phyloP scores from a whole-genome alignment of 345 rosid species.

The Kernera saxatilis region DNA sequence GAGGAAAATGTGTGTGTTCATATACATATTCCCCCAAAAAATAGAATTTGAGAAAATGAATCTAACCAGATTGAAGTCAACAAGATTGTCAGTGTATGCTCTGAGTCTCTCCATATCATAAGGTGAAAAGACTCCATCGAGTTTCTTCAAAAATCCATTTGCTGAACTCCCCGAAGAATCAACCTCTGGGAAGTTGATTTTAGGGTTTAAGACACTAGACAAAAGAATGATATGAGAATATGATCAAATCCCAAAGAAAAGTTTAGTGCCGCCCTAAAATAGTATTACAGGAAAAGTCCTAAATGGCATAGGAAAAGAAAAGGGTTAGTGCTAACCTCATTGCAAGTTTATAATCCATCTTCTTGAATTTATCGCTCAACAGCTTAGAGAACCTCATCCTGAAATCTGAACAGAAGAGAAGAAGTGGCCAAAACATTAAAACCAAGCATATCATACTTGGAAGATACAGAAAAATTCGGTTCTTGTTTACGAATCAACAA shows the following conservation, averaged over 20 bases:
- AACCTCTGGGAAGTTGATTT: constrained; percentile 52
- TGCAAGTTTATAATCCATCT: constrained; percentile 88
- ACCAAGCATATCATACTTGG: background rate
- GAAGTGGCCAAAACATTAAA: constrained; percentile 17
- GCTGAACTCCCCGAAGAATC: constrained; percentile 34
- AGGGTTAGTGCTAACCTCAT: constrained; percentile 63
- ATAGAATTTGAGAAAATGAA: background rate
- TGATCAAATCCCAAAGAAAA: background rate
- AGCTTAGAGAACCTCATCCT: constrained; percentile 61
- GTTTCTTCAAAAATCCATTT: constrained; percentile 53
- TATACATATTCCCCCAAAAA: background rate
- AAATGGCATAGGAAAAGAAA: background rate
- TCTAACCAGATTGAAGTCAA: constrained; percentile 68
- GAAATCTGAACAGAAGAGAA: constrained; percentile 62
- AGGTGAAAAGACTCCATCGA: constrained; percentile 45
- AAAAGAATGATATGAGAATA: constrained; percentile 4
- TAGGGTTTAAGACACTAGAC: constrained; percentile 81
- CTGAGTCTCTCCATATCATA: constrained; percentile 67
- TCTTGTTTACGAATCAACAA: constrained; percentile 28
- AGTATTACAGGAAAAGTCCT: background rate
- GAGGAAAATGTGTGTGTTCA: constrained; percentile 28
- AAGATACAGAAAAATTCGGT: constrained; percentile 24
- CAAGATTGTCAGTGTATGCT: constrained; percentile 72
- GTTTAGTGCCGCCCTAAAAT: background rate
- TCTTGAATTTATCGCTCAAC: constrained; percentile 47